Percentiles rank a stretch among this genome's conserved stretches.
Conservation (phyloP, 2,329 filamentous ascomycete genomes). For the Hymenoscyphus repandus region DNA sequence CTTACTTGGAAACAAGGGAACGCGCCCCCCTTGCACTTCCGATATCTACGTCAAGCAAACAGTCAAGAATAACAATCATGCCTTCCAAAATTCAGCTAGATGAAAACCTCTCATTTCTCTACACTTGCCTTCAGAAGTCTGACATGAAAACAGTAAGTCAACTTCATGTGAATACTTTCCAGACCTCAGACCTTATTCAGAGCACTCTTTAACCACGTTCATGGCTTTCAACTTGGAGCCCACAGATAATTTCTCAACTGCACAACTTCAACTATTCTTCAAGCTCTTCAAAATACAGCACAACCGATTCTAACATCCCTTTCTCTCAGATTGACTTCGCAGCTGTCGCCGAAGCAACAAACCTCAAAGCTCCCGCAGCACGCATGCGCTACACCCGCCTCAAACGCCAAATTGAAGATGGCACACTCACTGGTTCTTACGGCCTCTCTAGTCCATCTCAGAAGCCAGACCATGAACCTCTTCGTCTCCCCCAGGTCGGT, state of each 20-base stretch:
- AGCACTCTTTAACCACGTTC: no score
- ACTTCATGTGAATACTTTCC: neutral
- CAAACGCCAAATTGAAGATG: conserved; percentile 28
- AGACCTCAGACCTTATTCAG: no score
- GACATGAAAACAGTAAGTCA: conserved; percentile 34
- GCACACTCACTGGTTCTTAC: conserved; percentile 24
- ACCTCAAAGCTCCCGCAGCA: conserved; percentile 34
- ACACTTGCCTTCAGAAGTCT: conserved; percentile 36
- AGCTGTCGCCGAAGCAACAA: conserved; percentile 31
- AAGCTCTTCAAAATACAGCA: no score
- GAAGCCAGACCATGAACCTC: neutral
- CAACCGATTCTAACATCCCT: neutral
- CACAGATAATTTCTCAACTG: no score
- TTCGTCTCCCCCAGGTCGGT: neutral
- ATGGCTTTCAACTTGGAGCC: no score
- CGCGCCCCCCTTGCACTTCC: no score
- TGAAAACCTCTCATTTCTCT: conserved; percentile 38
- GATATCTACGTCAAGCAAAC: no score
- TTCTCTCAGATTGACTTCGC: conserved; percentile 35
- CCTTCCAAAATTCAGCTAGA: conserved; percentile 35
- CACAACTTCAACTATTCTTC: no score
- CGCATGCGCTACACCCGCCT: conserved; percentile 37
- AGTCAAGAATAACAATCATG: conserved; percentile 23
- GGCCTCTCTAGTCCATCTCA: neutral
- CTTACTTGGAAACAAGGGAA: neutral